phyloP scores from a whole-genome alignment of 2,329 filamentous ascomycete species.

The Westerdykella sp. region DNA sequence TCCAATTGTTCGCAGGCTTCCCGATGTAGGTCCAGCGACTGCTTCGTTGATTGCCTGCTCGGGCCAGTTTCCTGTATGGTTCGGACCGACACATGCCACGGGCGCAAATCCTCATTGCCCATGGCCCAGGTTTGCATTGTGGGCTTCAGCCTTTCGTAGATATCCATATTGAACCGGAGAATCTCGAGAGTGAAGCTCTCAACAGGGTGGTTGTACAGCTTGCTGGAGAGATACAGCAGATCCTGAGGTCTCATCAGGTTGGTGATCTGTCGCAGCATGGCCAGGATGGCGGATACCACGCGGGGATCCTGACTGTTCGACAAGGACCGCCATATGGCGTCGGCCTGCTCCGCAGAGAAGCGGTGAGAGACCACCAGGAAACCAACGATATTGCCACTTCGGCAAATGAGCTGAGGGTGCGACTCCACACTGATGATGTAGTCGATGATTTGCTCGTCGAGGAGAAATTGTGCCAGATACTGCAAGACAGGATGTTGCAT shows the following conservation, averaged over 20 bases:
- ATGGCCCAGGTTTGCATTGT: conserved; percentile 12
- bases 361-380: conserved; percentile 76
- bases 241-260: conserved; percentile 38
- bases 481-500: conserved; percentile 52
- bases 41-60: conserved; percentile 48
- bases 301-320: conserved; percentile 75
- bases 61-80: conserved; percentile 66
- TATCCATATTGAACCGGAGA: conserved; percentile 24
- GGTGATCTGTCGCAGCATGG: conserved; percentile 54
- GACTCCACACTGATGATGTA: conserved; percentile 89
- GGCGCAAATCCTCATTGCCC: conserved; percentile 29
- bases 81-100: conserved; percentile 55
- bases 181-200: conserved; percentile 27
- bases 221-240: conserved; percentile 60
- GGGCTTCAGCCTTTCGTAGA: conserved; percentile 16
- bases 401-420: conserved; percentile 79
- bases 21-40: conserved; percentile 56
- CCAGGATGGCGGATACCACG: conserved; percentile 71
- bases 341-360: conserved; percentile 66
- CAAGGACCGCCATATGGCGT: conserved; percentile 78
- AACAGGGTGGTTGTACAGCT: conserved; percentile 49
- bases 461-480: conserved; percentile 64
- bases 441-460: conserved; percentile 65
- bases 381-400: conserved; percentile 76
- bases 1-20: conserved; percentile 58